Percentiles rank a stretch among this genome's conserved stretches.
phyloP scores from a whole-genome alignment of 2,329 filamentous ascomycete genomes.

The Alternaria ventricosa region DNA sequence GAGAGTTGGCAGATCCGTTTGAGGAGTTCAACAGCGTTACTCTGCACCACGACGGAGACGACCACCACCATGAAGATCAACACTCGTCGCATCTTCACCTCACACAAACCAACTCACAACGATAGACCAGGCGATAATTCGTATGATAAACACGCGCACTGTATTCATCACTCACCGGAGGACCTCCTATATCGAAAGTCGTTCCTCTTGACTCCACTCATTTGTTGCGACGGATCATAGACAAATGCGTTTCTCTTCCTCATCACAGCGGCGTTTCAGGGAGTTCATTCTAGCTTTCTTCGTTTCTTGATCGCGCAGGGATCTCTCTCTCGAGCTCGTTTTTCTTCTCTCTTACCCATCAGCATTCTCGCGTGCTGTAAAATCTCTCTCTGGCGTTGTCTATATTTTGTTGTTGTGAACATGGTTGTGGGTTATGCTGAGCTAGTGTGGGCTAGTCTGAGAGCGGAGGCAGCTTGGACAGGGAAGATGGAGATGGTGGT shows the following conservation, averaged over 20 bases:
- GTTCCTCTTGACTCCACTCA: slow-evolving; percentile 38
- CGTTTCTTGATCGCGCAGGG: slow-evolving; percentile 8
- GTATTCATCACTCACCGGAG: slow-evolving; percentile 10
- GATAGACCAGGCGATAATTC: slow-evolving; percentile 14
- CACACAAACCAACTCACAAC: slow-evolving; percentile 32
- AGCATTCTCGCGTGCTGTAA: slow-evolving; percentile 12
- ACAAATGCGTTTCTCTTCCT: slow-evolving; percentile 18
- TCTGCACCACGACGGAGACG: slow-evolving; percentile 92
- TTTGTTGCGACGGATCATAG: slow-evolving; percentile 30
- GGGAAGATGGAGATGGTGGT: background rate
- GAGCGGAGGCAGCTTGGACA: slow-evolving; percentile 9
- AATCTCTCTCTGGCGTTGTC: slow-evolving; percentile 20
- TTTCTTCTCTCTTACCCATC: background rate
- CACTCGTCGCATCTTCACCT: slow-evolving; percentile 29
- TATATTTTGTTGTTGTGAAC: slow-evolving; percentile 8
- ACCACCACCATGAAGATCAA: slow-evolving; percentile 54
- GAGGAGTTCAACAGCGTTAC: slow-evolving; percentile 99
- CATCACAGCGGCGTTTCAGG: slow-evolving; percentile 29
- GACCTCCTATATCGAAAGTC: slow-evolving; percentile 26
- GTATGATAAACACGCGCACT: background rate
- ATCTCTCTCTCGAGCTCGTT: background rate
- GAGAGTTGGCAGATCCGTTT: slow-evolving; percentile 85
- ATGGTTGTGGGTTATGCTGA: slow-evolving; percentile 6
- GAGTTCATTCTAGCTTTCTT: slow-evolving; percentile 5
- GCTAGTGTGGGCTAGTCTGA: background rate